Conservation (phyloP, 345 rosid species). For the Moricandia arvensis region DNA sequence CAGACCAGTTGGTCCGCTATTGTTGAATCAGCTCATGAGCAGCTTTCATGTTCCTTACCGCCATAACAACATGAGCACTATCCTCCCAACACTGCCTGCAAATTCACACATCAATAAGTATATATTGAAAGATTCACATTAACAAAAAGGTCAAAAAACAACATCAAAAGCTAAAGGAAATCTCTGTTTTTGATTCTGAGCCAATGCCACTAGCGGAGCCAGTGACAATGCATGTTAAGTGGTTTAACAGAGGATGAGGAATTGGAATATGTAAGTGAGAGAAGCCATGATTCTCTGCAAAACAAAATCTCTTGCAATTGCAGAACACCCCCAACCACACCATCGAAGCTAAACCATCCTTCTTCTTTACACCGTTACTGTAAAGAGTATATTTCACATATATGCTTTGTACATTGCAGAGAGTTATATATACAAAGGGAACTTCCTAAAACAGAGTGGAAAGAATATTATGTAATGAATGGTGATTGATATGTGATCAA, state of each 20-base stretch:
- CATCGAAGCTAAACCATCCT: slow-evolving; percentile 63
- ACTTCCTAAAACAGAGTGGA: too few species aligned
- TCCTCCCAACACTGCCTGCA: slow-evolving; percentile 77
- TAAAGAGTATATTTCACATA: too few species aligned
- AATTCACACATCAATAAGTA: background rate
- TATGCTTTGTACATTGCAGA: too few species aligned
- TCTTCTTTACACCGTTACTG: too few species aligned
- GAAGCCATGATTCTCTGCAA: slow-evolving; percentile 66
- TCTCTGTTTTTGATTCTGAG: slow-evolving; percentile 33
- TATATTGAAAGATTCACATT: background rate
- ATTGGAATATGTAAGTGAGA: slow-evolving; percentile 60
- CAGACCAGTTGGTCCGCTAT: slow-evolving; percentile 30
- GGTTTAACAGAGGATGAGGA: slow-evolving; percentile 62
- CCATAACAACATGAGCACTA: slow-evolving; percentile 95
- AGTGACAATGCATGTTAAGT: slow-evolving; percentile 73
- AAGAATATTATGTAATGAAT: too few species aligned
- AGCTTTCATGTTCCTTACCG: slow-evolving; percentile 46
- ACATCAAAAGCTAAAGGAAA: background rate
- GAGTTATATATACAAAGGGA: too few species aligned
- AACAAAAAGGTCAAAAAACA: background rate
- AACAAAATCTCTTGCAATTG: slow-evolving; percentile 67
- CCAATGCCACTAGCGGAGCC: slow-evolving; percentile 98
- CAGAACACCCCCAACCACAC: too few species aligned
- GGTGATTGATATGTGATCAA: too few species aligned
- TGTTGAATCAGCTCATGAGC: slow-evolving; percentile 24